Conservation (phyloP, 306 rosid genomes). For the Lotus japonicus region DNA sequence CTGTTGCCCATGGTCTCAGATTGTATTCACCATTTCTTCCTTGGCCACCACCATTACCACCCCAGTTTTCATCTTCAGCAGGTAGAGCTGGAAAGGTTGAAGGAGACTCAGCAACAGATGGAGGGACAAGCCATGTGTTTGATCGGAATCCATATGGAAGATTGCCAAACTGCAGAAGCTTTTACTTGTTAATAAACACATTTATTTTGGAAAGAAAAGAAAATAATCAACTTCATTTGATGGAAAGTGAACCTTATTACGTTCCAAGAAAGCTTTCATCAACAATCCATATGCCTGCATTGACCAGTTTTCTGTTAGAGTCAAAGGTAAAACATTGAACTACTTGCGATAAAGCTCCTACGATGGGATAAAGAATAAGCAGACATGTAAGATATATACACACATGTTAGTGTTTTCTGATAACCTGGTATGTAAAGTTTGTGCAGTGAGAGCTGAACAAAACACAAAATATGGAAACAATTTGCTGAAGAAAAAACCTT, state of each 20-base stretch:
- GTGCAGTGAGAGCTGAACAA: too few species aligned
- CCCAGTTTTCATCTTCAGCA: conserved; percentile 87
- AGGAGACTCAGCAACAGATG: conserved; percentile 62
- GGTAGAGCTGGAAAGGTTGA: conserved; percentile 57
- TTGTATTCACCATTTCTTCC: conserved; percentile 59
- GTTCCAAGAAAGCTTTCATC: conserved; percentile 82
- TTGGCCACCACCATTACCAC: conserved; percentile 85
- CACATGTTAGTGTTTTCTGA: too few species aligned
- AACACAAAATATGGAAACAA: too few species aligned
- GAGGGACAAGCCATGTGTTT: conserved; percentile 96
- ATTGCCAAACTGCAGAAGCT: conserved; percentile 75
- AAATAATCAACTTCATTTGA: neutral
- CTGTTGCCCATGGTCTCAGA: conserved; percentile 72
- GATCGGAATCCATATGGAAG: conserved; percentile 93
- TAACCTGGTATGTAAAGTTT: too few species aligned
- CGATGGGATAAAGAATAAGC: too few species aligned
- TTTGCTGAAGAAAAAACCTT: too few species aligned
- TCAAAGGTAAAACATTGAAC: neutral
- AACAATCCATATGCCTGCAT: conserved; percentile 80
- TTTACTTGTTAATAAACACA: neutral
- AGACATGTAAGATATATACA: too few species aligned
- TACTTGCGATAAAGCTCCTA: neutral
- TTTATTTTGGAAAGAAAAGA: neutral
- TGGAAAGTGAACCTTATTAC: conserved; percentile 60
- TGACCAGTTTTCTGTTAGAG: conserved; percentile 5